A percentile compares a stretch with the other conserved stretches of the same genome.
phyloP scores from a whole-genome alignment of 1,284 basidiomycete species.

The Cryptococcus sp. region DNA sequence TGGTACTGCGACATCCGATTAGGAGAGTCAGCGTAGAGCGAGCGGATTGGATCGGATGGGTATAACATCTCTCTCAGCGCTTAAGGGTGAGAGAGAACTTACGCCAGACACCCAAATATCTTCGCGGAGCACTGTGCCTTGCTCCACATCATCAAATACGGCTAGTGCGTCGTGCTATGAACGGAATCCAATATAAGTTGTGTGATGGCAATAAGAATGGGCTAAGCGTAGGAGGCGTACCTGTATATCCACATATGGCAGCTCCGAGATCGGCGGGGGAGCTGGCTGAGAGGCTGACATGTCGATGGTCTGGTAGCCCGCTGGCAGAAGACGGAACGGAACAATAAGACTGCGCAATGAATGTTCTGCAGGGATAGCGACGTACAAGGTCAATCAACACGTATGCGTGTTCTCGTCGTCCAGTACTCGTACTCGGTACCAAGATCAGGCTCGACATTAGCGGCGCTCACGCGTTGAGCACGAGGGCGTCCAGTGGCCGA shows the following conservation, averaged over 20 bases:
- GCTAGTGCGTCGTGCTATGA: conserved; percentile 48
- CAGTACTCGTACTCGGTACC: too few relatives aligned
- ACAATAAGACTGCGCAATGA: too few relatives aligned
- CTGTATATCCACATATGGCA: conserved; percentile 52
- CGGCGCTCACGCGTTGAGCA: too few relatives aligned
- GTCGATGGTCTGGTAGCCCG: too few relatives aligned
- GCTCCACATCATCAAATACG: conserved; percentile 53
- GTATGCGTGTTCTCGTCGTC: too few relatives aligned
- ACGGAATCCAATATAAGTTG: not conserved
- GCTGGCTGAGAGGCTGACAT: too few relatives aligned
- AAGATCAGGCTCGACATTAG: too few relatives aligned
- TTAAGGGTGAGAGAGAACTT: conserved; percentile 12
- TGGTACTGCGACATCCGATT: conserved; percentile 34
- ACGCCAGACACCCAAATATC: conserved; percentile 53
- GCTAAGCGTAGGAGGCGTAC: conserved; percentile 19
- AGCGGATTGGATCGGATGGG: too few relatives aligned
- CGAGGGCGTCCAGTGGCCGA: too few relatives aligned
- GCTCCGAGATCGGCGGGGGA: not conserved
- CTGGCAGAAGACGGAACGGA: too few relatives aligned
- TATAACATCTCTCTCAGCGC: not conserved
- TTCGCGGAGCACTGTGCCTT: conserved; percentile 41
- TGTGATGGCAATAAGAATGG: not conserved
- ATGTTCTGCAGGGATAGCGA: too few relatives aligned
- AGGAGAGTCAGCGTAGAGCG: not conserved
- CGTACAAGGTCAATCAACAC: too few relatives aligned